phyloP scores from a whole-genome alignment of 768 basidiomycete genomes.

The Kwoniella bestiolae region DNA sequence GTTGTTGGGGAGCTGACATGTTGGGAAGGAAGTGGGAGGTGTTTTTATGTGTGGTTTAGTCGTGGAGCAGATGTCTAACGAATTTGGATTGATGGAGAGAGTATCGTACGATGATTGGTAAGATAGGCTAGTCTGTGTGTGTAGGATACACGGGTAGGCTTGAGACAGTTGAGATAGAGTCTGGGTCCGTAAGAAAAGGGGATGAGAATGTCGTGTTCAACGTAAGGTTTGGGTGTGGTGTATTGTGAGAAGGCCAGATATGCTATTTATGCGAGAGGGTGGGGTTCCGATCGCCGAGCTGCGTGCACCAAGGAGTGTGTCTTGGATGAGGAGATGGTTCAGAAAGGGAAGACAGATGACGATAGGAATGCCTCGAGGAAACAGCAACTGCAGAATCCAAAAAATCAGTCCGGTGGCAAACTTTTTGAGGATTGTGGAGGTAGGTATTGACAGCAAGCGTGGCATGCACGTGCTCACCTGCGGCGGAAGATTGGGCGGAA shows the following conservation, averaged over 20 bases:
- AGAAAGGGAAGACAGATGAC: background rate
- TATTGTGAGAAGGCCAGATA: no score
- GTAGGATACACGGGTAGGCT: background rate
- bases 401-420: background rate
- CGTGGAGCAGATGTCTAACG: background rate
- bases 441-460: background rate
- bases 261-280: no score
- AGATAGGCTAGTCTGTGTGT: background rate
- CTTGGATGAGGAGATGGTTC: background rate
- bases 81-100: background rate
- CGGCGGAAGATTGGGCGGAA: background rate
- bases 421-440: background rate
- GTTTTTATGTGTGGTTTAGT: background rate
- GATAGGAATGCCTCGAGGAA: background rate
- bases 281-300: no score
- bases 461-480: background rate
- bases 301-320: no score
- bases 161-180: background rate
- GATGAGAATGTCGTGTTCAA: background rate
- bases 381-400: background rate
- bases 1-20: conserved; percentile 12
- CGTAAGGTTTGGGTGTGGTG: background rate
- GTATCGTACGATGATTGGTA: background rate
- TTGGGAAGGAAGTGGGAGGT: background rate
- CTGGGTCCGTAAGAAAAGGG: background rate